Evolutionary conservation across 2,329 filamentous ascomycete genomes (phyloP), one percentile per base, ranked within the genome.

Genomic region (Exophiala dermatitidis): DNA sequence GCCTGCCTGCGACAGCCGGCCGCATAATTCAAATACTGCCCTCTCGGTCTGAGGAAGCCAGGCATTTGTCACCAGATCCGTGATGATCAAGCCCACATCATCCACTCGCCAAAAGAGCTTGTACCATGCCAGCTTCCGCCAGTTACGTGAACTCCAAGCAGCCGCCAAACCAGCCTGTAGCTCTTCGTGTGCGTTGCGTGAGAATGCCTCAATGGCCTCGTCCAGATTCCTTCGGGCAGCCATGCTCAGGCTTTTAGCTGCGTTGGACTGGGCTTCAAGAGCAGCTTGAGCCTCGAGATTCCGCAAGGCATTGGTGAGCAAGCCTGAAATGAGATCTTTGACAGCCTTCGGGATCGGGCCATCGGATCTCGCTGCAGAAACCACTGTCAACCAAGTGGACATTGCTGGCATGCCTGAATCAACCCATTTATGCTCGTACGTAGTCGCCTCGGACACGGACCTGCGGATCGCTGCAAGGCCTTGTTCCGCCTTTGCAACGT

Each of bases 101-200:
- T 97, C 91, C 28, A 93, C 90, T 19, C 89, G 83, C 90, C 90
- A 95, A 66, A 95, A 90, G 0, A 97, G 78, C 68, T 95, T 95
- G 86, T 89, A 96, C 90, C 91, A 97, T 10, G 83, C 79, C 3
- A 95, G 75, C 58, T 86, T 85, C 29, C 82, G 80, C 91, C 91
- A 96, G 37, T 83, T 77, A 12, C 74, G 77, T n/a, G 86, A 83
- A 0, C 79, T 75, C 62, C 96, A 91, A 0, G 88, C 90, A 42
- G 81, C 72, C 60, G 91, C 85, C 1, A 96, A 80, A 62, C 90
- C 80, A 47, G 85, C 79, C 58, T 89, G 87, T 5, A 97, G 77
- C 69, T 97, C 91, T 0, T 82, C 78, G 66, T 97, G 91, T 0
- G 88, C 88, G 26, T 76, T 75, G 63, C 91, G 84, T 0, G 90